Evolutionary conservation across 352 stramenopile genomes (phyloP).

Genomic region (Plasmopara muralis): DNA sequence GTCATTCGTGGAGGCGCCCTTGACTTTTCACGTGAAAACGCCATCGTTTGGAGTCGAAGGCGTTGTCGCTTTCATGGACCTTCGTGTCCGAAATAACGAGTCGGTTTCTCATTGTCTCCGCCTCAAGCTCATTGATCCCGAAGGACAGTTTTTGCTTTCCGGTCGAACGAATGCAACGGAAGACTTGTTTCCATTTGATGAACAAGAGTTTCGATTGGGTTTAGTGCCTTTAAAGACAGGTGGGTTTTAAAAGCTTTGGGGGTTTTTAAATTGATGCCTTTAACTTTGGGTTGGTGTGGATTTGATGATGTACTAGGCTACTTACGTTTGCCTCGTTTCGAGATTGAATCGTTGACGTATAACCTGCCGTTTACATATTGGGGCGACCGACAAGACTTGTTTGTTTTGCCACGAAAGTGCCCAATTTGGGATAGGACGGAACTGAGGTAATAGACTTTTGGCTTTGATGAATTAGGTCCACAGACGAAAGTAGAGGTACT

Average conservation of each 20-base stretch:
- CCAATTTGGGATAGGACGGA: too few species aligned
- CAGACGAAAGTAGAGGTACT: too few species aligned
- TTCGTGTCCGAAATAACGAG: constrained; percentile 72
- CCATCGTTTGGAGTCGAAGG: constrained; percentile 72
- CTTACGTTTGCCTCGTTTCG: constrained; percentile 56
- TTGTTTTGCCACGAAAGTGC: constrained; percentile 60
- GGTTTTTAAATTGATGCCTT: neutral
- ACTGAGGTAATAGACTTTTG: too few species aligned
- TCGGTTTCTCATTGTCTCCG: constrained; percentile 58
- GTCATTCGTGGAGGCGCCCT: constrained; percentile 56
- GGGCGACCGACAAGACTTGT: constrained; percentile 67
- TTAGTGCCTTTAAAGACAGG: constrained; percentile 74
- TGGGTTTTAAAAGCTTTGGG: constrained; percentile 15
- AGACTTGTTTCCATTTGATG: constrained; percentile 64
- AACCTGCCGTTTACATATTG: constrained; percentile 54
- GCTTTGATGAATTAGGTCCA: too few species aligned
- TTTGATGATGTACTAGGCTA: constrained; percentile 33
- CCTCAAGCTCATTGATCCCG: constrained; percentile 64
- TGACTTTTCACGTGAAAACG: constrained; percentile 59
- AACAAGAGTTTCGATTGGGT: constrained; percentile 55
- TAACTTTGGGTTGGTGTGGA: neutral
- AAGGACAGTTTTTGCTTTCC: constrained; percentile 69
- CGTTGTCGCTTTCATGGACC: constrained; percentile 41
- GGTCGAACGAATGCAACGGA: constrained; percentile 68
- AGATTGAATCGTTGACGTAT: constrained; percentile 72